Percentiles rank a stretch among this genome's conserved stretches.
phyloP scores from a whole-genome alignment of 306 rosid species.

The Begonia peltatifolia region DNA sequence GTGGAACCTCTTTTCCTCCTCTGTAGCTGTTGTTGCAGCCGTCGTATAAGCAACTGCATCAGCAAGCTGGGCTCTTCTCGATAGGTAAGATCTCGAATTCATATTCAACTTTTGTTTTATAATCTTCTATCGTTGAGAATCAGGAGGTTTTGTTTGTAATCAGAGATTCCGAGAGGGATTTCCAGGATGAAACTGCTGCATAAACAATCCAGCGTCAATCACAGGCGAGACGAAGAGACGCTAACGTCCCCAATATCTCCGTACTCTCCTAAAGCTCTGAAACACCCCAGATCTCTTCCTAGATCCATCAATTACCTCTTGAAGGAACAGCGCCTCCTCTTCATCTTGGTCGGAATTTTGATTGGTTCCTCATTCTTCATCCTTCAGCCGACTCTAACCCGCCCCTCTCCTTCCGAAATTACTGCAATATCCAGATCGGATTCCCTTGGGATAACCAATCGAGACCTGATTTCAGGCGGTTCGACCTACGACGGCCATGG shows the following conservation, averaged over 20 bases:
- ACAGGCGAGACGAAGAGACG: constrained; percentile 68
- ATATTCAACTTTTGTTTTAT: no score
- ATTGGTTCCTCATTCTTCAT: constrained; percentile 88
- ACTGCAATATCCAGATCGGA: constrained; percentile 14
- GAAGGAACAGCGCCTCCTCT: constrained; percentile 76
- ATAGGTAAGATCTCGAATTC: no score
- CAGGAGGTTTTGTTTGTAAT: neutral
- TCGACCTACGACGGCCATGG: neutral
- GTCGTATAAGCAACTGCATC: no score
- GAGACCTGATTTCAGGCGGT: constrained; percentile 10
- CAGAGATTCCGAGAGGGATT: neutral
- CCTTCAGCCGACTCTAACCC: constrained; percentile 70
- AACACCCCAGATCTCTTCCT: constrained; percentile 71
- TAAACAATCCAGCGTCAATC: constrained; percentile 53
- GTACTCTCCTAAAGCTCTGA: constrained; percentile 64
- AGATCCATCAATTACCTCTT: constrained; percentile 74
- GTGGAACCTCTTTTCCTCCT: no score
- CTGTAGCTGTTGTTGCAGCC: no score
- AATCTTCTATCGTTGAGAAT: neutral
- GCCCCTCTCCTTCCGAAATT: constrained; percentile 41
- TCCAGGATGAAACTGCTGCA: constrained; percentile 51
- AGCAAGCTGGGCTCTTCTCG: no score
- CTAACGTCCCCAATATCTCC: constrained; percentile 20
- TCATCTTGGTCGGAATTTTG: constrained; percentile 64
- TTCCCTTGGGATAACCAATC: constrained; percentile 2